Conservation (phyloP, 176 grass and related monocot species). For the Ensete glaucum region DNA sequence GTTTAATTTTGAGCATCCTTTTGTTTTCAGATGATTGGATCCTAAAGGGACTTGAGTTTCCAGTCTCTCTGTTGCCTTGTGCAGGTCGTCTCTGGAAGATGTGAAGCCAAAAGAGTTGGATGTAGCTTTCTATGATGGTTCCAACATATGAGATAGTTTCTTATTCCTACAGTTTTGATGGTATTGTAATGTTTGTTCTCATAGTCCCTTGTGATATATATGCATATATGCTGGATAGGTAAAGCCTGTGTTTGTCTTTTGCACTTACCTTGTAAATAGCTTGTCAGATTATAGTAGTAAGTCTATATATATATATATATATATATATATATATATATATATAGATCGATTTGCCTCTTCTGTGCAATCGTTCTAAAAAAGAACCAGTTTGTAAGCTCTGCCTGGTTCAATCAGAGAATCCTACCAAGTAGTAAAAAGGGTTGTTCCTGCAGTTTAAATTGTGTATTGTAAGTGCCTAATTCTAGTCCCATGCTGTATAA, state of each 20-base stretch:
- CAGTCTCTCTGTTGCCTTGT: background rate
- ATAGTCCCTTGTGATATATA: slow-evolving; percentile 16
- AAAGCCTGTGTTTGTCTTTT: slow-evolving; percentile 14
- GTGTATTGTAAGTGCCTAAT: no score
- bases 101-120: slow-evolving; percentile 20
- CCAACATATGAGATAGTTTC: slow-evolving; percentile 30
- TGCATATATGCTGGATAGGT: slow-evolving; percentile 31
- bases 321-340: background rate
- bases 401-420: background rate
- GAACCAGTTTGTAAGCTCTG: background rate
- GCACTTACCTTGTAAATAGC: slow-evolving; percentile 41
- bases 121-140: slow-evolving; percentile 16
- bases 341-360: background rate
- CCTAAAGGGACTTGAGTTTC: background rate
- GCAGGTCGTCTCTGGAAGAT: slow-evolving; percentile 35
- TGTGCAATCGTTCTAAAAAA: background rate
- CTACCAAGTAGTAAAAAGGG: background rate
- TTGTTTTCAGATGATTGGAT: background rate
- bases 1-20: background rate
- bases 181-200: slow-evolving; percentile 24
- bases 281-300: background rate
- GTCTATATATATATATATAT: background rate
- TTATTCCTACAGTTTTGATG: slow-evolving; percentile 46
- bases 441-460: no score
- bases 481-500: no score